Percentiles rank a stretch among this genome's conserved stretches.
These are phyloP conservation scores for Wickerhamiella musiphila DNA, from an alignment of 805 yeast species.

Conservation along the genomic window DNA sequence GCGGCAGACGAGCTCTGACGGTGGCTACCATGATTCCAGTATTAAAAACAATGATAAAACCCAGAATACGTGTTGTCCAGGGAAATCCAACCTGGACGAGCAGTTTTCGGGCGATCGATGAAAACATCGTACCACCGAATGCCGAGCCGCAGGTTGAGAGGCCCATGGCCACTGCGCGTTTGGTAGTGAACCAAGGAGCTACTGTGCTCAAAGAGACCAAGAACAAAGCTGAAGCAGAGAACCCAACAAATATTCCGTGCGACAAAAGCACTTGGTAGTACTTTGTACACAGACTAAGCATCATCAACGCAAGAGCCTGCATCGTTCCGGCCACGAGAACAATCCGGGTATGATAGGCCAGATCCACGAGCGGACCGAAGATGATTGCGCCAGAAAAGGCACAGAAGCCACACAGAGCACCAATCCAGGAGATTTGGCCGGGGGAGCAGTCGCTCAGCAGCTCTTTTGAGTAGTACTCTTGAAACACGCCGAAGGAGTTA, in stretches of 20 bases:
- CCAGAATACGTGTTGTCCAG: conserved; percentile 36
- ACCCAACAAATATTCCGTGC: conserved; percentile 33
- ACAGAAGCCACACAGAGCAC: conserved; percentile 10
- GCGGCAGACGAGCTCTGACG: conserved; percentile 18
- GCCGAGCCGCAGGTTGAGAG: conserved; percentile 34
- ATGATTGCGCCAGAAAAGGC: conserved; percentile 12
- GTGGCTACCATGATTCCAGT: conserved; percentile 13
- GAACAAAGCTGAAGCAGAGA: conserved; percentile 29
- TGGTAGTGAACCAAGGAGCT: conserved; percentile 29
- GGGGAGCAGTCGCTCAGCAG: conserved; percentile 6
- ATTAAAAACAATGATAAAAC: conserved; percentile 26
- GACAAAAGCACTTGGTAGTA: conserved; percentile 36
- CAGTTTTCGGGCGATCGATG: conserved; percentile 28
- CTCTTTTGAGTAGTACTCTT: conserved; percentile 10
- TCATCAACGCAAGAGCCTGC: conserved; percentile 18
- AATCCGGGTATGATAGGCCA: conserved; percentile 15
- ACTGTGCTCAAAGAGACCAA: conserved; percentile 29
- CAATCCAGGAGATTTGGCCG: conserved; percentile 15
- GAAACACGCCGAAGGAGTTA: conserved; percentile 16
- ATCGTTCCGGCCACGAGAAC: conserved; percentile 14
- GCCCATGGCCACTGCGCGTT: conserved; percentile 30
- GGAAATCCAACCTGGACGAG: conserved; percentile 30
- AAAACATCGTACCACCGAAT: conserved; percentile 33
- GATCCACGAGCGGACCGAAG: conserved; percentile 19
- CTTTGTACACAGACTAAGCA: conserved; percentile 22